Evolutionary conservation across 305 asterid species (phyloP), one percentile per base, ranked within the genome.

Genomic region (Petunia hybrid): DNA sequence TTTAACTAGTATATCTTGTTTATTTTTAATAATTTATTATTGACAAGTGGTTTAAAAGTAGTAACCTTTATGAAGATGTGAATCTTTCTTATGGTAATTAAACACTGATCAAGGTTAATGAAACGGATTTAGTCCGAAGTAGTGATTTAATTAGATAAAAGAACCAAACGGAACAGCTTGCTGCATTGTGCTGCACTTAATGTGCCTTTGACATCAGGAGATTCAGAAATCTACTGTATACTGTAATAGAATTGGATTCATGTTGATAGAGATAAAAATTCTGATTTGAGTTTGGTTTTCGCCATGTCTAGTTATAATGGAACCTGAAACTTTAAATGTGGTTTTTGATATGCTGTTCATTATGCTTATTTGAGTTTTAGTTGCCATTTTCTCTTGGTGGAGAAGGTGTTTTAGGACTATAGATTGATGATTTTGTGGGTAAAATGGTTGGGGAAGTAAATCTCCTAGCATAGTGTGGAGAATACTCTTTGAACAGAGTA

Each of bases 301-400:
- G 46, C 12, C 10, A 70, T 70, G 39, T 70, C 77, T 31, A 45
- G 77, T 16, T 12, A 42, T 43, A 70, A 22, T 22, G 77, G 77
- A 22, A 46, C 43, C 77, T 46, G 61, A 31, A 71, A 46, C 43
- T 46, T 46, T 71, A 22, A 46, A 42, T 12, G 6, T 46, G 56
- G 77, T 71, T 60, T 46, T 14, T 71, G 77, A 35, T 48, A 71
- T 71, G 61, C 61, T 22, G 31, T 22, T 22, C 31, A 71, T 71
- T 71, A 71, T 71, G 77, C 77, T 71, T 16, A 71, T 71, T 71
- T 70, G 60, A 9, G 31, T 45, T 70, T 22, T 70, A 45, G 14
- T 45, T 31, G 61, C 48, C 6, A 48, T 2, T 35, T 35, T 31
- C 43, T 42, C 56, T 42, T 68, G 76, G 76, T 68, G 6, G 77